Evolutionary conservation across 2,329 filamentous ascomycete species (phyloP), one percentile per base, ranked within the genome.

Genomic region (Pyricularia pennisetigena): DNA sequence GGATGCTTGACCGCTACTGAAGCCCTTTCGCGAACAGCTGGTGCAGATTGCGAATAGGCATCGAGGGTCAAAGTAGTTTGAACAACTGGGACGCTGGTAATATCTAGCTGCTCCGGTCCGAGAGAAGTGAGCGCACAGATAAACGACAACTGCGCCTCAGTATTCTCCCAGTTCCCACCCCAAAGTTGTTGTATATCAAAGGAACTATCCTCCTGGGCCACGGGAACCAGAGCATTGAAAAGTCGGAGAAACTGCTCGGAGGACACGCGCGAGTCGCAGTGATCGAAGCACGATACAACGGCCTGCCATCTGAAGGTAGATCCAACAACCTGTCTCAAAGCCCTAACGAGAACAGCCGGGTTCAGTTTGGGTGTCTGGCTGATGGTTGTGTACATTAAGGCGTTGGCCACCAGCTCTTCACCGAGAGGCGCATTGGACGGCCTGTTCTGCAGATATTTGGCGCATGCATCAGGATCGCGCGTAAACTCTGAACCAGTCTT

Each of bases 111-210:
- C 30, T 92, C 86, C 0, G 90, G 85, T 14, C 86, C 86, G 68
- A 94, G 85, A 4, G 91, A 91, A 26, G 94, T 84, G 76, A 94
- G 97, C 23, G 93, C 93, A 71, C 90, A 90, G 68, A 98, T 87
- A 76, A 98, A 97, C n/a, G 94, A 96, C 49, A 99, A 82, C 72
- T 98, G 94, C 0, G 95, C 92, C 70, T 97, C 89, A 16, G 90
- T 86, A 72, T 96, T 87, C 70, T 90, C 88, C 94, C 96, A 99
- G 70, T 87, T 82, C 74, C 94, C 94, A 69, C 94, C 94, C 94
- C 95, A 98, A 26, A 99, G 82, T 57, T 85, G 85, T 76, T 97
- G 93, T 63, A 99, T 90, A 75, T 97, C 92, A 73, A 98, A 88
- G 29, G 82, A 81, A 20, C 85, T 80, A 10, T 82, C 78, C n/a